Percentiles rank a stretch among this genome's conserved stretches.
Conservation (phyloP, 441 rosid genomes). For the Cnidoscolus chayamansa region DNA sequence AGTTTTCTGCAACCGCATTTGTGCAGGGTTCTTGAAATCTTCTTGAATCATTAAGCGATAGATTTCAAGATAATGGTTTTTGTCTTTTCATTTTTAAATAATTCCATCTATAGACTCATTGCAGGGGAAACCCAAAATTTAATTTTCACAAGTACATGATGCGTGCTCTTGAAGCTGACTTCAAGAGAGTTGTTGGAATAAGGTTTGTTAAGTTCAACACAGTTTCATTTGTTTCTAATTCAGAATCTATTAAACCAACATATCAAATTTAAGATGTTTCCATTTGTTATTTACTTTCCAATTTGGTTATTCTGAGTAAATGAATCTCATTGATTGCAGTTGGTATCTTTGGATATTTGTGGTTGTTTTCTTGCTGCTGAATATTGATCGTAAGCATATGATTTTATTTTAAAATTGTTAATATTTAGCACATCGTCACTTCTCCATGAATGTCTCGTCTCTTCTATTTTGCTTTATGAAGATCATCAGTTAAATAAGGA, state of each 20-base stretch:
- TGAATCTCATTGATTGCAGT: slow-evolving; percentile 43
- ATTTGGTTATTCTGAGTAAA: background rate
- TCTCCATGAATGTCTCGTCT: background rate
- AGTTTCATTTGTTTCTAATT: background rate
- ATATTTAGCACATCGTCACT: too few species aligned
- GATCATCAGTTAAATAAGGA: background rate
- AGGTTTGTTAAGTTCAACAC: slow-evolving; percentile 35
- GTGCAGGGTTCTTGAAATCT: background rate
- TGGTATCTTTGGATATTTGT: slow-evolving; percentile 95
- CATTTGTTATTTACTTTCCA: background rate
- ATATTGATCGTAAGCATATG: slow-evolving; percentile 52
- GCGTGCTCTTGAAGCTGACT: slow-evolving; percentile 92
- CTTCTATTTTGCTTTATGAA: background rate
- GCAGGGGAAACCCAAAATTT: slow-evolving; percentile 65
- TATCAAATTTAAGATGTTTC: too few species aligned
- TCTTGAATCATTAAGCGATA: background rate
- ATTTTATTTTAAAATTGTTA: background rate
- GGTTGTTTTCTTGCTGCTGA: slow-evolving; percentile 70
- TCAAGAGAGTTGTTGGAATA: slow-evolving; percentile 87
- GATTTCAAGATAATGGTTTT: too few species aligned
- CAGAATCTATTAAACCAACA: too few species aligned
- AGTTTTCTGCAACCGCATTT: background rate
- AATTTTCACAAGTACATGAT: slow-evolving; percentile 78
- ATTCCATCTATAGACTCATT: slow-evolving; percentile 52
- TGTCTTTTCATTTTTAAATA: background rate